phyloP scores from a whole-genome alignment of 768 basidiomycete genomes.

The Podaxis carcinomalis region DNA sequence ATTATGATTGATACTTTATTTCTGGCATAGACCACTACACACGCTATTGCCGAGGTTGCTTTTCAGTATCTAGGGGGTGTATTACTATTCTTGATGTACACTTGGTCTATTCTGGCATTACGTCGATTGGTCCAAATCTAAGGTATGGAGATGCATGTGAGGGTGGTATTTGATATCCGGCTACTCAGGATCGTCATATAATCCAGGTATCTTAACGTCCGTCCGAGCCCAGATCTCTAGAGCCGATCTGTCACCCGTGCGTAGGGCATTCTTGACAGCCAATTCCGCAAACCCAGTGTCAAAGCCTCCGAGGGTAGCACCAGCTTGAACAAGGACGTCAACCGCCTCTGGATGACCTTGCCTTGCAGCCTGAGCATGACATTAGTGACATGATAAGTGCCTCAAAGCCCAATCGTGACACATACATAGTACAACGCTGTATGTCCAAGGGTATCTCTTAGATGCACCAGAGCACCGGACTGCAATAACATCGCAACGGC shows the following conservation, averaged over 20 bases:
- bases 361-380: conserved; percentile 52
- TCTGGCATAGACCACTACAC: not conserved
- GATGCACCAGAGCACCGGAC: conserved; percentile 78
- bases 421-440: conserved; percentile 81
- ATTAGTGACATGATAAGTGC: conserved; percentile 2
- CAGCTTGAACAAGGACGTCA: conserved; percentile 62
- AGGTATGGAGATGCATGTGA: not conserved
- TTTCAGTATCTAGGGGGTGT: not conserved
- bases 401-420: conserved; percentile 6
- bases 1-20: not conserved
- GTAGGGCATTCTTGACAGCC: conserved; percentile 32
- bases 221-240: conserved; percentile 55
- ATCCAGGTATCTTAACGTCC: conserved; percentile 28
- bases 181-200: not conserved
- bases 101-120: not conserved
- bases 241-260: conserved; percentile 37
- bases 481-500: conserved; percentile 50
- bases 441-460: conserved; percentile 76
- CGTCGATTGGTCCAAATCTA: no score
- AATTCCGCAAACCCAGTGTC: conserved; percentile 60
- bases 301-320: conserved; percentile 67
- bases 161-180: not conserved
- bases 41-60: not conserved
- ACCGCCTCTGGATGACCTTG: conserved; percentile 62
- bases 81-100: not conserved